A percentile compares a stretch with the other conserved stretches of the same genome.
Conservation (phyloP, 371 early-diverging fungal species). For the Haplosporangium sp. region DNA sequence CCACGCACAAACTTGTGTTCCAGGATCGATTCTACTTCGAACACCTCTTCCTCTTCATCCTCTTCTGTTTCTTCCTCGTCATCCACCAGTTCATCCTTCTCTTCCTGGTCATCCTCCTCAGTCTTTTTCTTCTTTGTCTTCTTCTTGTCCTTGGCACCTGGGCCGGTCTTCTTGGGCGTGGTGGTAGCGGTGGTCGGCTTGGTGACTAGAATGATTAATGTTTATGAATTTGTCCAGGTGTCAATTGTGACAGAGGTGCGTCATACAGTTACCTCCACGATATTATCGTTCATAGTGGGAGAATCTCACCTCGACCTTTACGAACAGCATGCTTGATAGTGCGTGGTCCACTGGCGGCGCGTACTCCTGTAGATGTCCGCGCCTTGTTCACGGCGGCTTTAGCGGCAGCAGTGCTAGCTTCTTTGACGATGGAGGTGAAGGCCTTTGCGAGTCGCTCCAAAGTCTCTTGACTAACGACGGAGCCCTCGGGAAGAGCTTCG, state of each 20-base stretch:
- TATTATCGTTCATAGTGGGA: too few species aligned
- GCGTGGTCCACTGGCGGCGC: too few species aligned
- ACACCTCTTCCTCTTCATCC: slow-evolving; percentile 11
- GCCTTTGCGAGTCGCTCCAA: slow-evolving; percentile 4
- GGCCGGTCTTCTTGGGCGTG: background rate
- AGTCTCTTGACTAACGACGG: slow-evolving; percentile 11
- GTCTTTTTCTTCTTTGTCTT: too few species aligned
- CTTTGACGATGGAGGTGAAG: background rate
- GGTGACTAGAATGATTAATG: too few species aligned
- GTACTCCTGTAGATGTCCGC: too few species aligned
- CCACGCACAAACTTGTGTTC: background rate
- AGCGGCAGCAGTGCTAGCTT: slow-evolving; percentile 10
- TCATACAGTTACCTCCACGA: too few species aligned
- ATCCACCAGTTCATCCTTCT: background rate
- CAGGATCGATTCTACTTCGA: slow-evolving; percentile 28
- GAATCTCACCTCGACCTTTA: too few species aligned
- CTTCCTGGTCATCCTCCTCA: background rate
- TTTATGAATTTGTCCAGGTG: too few species aligned
- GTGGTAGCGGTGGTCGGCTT: background rate
- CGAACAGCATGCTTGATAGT: too few species aligned
- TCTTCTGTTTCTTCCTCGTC: background rate
- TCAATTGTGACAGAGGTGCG: too few species aligned
- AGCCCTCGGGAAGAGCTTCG: slow-evolving; percentile 2
- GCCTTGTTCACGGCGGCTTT: background rate
- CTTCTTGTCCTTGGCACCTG: background rate